Evolutionary conservation across 768 basidiomycete genomes (phyloP), one percentile per base, ranked within the genome.

Genomic region (Tricholomella constricta): DNA sequence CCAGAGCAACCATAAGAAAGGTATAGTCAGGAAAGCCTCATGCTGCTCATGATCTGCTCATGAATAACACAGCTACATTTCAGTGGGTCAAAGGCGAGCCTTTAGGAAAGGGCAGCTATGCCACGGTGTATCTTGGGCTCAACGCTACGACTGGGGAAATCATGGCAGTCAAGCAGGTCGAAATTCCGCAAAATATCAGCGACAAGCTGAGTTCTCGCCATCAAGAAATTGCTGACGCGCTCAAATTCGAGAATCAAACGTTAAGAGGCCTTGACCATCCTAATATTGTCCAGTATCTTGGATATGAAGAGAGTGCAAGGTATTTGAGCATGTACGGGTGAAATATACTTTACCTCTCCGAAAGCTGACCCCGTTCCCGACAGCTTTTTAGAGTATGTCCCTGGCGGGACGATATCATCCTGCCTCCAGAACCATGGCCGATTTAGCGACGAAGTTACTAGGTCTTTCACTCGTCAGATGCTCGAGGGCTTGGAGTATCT

Each of bases 161-260:
- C 76, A 89, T 97, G 65, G 95, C 95, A 3, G 94, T 98, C 55
- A 98, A 98, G 71, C 94, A 96, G 69, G 95, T 97, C 27, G 94
- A 97, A 67, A 76, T 91, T 52, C 91, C 90, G 0, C 78, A 79
- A 32, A 89, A 88, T 14, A 77, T 80, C 17, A 85, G 83, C 58
- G 90, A 93, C 69, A 82, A 81, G 62, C 78, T 63, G 55, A 82
- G 89, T 64, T 69, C 76, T 45, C 78, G 86, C 26, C 84, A 91
- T 58, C 69, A 77, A 46, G 79, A 82, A 56, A 80, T 91, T 61
- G 82, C 94, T 48, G 84, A 90, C 55, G 90, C 92, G 10, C 74
- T 97, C 57, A 87, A 89, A 65, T 80, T 89, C 41, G 95, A 97
- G 74, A 89, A 88, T 59, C 83, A 90, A 68, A 89, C 91, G 2